Conservation (phyloP, 2,329 filamentous ascomycete genomes). For the Clathrospora elynae region DNA sequence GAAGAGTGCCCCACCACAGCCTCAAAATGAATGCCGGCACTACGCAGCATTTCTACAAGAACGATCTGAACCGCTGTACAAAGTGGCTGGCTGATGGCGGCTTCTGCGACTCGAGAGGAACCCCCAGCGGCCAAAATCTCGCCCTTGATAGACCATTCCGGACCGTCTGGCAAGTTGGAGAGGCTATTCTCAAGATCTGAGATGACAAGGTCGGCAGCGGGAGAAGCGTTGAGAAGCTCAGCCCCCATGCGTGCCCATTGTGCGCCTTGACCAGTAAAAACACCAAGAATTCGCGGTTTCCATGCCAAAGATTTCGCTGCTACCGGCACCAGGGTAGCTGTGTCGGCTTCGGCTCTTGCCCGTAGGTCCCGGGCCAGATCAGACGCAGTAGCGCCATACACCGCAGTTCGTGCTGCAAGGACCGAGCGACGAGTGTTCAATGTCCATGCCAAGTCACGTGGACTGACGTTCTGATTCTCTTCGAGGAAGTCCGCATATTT, state of each 20-base stretch:
- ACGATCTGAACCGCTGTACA: constrained; percentile 28
- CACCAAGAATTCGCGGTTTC: constrained; percentile 1
- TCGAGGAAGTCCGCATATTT: background rate
- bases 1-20: constrained; percentile 9
- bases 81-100: constrained; percentile 35
- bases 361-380: no score
- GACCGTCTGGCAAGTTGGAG: background rate
- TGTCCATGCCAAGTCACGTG: background rate
- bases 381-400: no score
- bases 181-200: no score
- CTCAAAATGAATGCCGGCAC: constrained; percentile 10
- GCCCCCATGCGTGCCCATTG: constrained; percentile 26
- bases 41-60: constrained; percentile 10
- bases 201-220: no score
- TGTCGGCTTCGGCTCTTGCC: no score
- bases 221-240: constrained; percentile 2
- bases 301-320: no score
- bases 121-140: background rate
- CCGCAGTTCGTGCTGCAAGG: no score
- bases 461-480: background rate
- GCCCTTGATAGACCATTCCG: constrained; percentile 34
- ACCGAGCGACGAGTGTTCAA: background rate
- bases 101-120: constrained; percentile 36
- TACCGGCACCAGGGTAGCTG: no score
- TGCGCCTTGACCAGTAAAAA: constrained; percentile 26